Evolutionary conservation across 78 protist genomes (phyloP), one percentile per base, ranked within the genome.

Genomic region (Capsaspora owczarzaki): DNA sequence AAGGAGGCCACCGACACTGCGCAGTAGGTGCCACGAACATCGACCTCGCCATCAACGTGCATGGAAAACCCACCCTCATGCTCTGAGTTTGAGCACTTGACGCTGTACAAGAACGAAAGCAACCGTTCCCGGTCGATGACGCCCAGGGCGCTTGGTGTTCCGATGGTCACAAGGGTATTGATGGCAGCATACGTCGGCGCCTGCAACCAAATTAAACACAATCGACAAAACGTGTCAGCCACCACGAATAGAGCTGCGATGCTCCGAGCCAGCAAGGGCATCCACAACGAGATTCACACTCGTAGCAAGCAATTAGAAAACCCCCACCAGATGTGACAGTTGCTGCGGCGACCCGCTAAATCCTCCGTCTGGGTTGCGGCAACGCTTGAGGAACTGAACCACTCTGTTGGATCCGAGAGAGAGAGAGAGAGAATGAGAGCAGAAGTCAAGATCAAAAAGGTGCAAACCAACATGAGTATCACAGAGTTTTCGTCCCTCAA

Each of bases 141-240:
- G 20, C 37, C 37, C 27, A 70, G 76, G 0, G 96, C 92, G 3
- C 51, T 88, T 0, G 46, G 77, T 0, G 90, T 61, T 14, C 92
- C 97, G n/a, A 91, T 5, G 1, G 74, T 56, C 23, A 46, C n/a
- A 29, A 90, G 74, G 43, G 91, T 78, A 56, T 53, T 53, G n/a
- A 94, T 82, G 33, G 99, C 91, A 0, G 99, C 98, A 63, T 93
- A 98, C 10, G 99, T 96, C 6, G 99, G 95, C 6, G 98, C 98
- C 51, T 46, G 12, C 51, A 46, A 46, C 51, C 51, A 46, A 5
- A 46, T 14, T 12, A 46, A 5, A 46, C 51, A 46, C 51, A 46
- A 5, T 46, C n/a, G 12, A 46, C 51, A 46, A 5, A 46, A 5
- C 51, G 51, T 14, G 51, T 14, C 12, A 12, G 5, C 51, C 25